A percentile compares a stretch with the other conserved stretches of the same genome.
Conservation (phyloP, 345 rosid genomes). For the Melastoma malabathricum region DNA sequence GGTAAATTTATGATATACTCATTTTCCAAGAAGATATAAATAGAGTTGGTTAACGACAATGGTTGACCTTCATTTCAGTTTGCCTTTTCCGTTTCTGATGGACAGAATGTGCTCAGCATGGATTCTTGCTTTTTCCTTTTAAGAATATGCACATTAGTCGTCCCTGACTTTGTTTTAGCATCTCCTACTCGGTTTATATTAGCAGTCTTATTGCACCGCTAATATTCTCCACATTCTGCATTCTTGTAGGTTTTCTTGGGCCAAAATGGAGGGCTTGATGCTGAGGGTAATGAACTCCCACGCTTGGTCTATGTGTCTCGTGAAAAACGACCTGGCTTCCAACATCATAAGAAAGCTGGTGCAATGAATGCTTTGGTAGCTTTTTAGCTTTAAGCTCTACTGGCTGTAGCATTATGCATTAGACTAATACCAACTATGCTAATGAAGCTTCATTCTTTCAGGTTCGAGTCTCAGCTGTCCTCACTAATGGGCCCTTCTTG, state of each 20-base stretch:
- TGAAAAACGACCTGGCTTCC: slow-evolving; percentile 94
- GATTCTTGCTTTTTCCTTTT: too few relatives aligned
- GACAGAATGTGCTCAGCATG: too few relatives aligned
- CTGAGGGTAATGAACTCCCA: slow-evolving; percentile 89
- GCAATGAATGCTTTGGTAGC: slow-evolving; percentile 91
- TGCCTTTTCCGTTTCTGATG: too few relatives aligned
- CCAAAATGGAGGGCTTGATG: slow-evolving; percentile 90
- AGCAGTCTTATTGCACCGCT: neutral
- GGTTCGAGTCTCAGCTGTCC: slow-evolving; percentile 92
- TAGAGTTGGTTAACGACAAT: neutral
- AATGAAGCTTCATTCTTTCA: slow-evolving; percentile 14
- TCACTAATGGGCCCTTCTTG: slow-evolving; percentile 88
- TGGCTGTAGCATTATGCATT: neutral
- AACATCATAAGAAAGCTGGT: slow-evolving; percentile 97
- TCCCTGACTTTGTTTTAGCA: too few relatives aligned
- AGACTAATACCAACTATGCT: slow-evolving; percentile 5
- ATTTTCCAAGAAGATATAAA: too few relatives aligned
- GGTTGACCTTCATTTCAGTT: neutral
- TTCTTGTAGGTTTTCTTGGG: slow-evolving; percentile 80
- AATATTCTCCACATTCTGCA: neutral
- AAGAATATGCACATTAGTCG: too few relatives aligned
- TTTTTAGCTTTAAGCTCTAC: slow-evolving; percentile 4
- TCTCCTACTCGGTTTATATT: too few relatives aligned
- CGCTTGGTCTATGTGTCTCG: slow-evolving; percentile 91
- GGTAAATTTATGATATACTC: slow-evolving; percentile 20